A percentile compares a stretch with the other conserved stretches of the same genome.
Evolutionary conservation across 2,329 filamentous ascomycete species (phyloP).

Genomic region (Fulvia fulva): DNA sequence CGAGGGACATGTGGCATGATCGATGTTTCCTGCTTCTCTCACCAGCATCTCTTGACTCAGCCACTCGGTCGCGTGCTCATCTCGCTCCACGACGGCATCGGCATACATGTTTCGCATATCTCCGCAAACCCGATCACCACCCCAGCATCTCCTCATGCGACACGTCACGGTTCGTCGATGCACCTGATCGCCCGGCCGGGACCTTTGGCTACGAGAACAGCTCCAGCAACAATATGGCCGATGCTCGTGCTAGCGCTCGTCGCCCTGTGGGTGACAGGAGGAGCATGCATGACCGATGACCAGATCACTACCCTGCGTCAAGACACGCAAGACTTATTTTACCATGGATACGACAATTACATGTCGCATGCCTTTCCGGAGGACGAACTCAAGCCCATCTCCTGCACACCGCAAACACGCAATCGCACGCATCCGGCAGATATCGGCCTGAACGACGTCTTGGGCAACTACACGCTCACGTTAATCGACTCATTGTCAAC

Average conservation of each 20-base stretch:
- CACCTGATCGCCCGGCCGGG: conserved; percentile 24
- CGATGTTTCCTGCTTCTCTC: neutral
- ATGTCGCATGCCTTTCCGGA: conserved; percentile 92
- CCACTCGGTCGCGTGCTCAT: neutral
- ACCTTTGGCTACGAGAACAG: conserved; percentile 13
- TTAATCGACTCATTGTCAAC: conserved; percentile 94
- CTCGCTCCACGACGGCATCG: neutral
- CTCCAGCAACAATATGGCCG: conserved; percentile 27
- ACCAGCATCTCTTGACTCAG: neutral
- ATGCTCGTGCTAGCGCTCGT: conserved; percentile 32
- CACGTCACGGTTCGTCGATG: conserved; percentile 19
- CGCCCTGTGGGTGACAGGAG: conserved; percentile 33
- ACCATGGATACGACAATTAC: conserved; percentile 95
- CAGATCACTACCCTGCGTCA: conserved; percentile 39
- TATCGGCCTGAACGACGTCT: conserved; percentile 86
- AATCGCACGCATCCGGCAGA: conserved; percentile 75
- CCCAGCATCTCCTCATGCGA: neutral
- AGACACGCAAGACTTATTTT: conserved; percentile 71
- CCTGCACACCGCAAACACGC: conserved; percentile 78
- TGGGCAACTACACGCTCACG: conserved; percentile 95
- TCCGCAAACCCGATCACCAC: neutral
- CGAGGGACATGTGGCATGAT: neutral
- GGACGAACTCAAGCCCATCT: conserved; percentile 85
- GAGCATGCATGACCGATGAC: conserved; percentile 45
- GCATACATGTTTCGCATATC: neutral